These are phyloP conservation scores for Blastocystis sp. DNA, from an alignment of 352 stramenopile genomes.

Conservation along the genomic window DNA sequence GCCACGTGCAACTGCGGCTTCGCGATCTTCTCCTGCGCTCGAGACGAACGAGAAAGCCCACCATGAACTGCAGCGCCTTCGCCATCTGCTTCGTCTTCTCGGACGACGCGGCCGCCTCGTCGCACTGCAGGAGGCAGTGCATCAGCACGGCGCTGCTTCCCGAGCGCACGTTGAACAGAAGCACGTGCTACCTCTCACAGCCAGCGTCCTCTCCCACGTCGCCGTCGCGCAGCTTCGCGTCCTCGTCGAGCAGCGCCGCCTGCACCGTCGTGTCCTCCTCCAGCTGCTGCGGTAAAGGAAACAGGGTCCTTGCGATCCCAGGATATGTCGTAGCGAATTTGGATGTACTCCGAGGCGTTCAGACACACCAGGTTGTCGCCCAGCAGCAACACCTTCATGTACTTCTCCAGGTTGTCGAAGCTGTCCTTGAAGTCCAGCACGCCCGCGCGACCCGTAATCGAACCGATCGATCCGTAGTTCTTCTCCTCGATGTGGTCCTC, in stretches of 20 bases:
- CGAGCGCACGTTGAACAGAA: constrained; percentile 8
- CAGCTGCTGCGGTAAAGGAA: neutral
- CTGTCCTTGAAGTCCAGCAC: neutral
- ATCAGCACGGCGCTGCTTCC: neutral
- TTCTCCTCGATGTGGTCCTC: neutral
- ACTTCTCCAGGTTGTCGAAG: neutral
- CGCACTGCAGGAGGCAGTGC: neutral
- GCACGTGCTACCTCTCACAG: neutral
- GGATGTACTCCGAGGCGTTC: neutral
- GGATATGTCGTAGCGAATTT: constrained; percentile 32
- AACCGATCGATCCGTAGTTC: neutral
- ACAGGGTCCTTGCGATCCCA: neutral
- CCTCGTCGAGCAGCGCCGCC: neutral
- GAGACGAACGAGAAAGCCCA: neutral
- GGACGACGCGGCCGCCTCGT: neutral
- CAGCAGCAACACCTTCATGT: neutral
- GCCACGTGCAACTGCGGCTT: neutral
- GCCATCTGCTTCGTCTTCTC: neutral
- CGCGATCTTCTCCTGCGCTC: neutral
- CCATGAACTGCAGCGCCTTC: neutral
- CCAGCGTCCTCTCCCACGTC: neutral
- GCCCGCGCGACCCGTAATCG: neutral
- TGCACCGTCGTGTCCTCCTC: neutral
- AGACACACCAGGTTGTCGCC: neutral
- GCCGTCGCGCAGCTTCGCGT: neutral